Conservation (phyloP, 306 rosid species). For the Acacia crassicarpa region DNA sequence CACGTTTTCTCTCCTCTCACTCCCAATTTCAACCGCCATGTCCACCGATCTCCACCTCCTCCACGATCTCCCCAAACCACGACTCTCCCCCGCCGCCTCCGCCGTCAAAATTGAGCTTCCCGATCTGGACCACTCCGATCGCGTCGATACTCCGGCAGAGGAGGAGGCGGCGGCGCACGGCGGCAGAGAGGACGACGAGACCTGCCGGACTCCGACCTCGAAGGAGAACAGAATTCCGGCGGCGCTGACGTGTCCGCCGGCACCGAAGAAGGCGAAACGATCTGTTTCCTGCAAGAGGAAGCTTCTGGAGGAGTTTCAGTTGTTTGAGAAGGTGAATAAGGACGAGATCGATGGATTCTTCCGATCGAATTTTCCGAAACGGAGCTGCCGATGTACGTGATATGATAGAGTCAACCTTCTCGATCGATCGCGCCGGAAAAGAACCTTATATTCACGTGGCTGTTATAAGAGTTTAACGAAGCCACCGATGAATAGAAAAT, state of each 20-base stretch:
- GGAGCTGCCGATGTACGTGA: slow-evolving; percentile 30
- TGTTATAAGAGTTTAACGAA: not conserved
- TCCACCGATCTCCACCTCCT: slow-evolving; percentile 20
- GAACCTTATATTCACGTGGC: not conserved
- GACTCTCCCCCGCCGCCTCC: not conserved
- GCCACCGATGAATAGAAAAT: not conserved
- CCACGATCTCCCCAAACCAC: not conserved
- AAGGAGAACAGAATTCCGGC: slow-evolving; percentile 27
- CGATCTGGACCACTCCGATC: not conserved
- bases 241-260: slow-evolving; percentile 22
- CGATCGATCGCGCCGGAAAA: not conserved
- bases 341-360: slow-evolving; percentile 29
- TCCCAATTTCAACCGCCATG: not conserved
- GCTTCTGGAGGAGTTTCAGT: slow-evolving; percentile 22
- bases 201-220: slow-evolving; percentile 22
- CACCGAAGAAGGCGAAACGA: slow-evolving; percentile 20
- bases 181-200: not conserved
- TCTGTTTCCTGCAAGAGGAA: slow-evolving; percentile 12
- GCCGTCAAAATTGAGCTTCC: not conserved
- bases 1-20: not conserved
- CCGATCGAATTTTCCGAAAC: slow-evolving; percentile 15
- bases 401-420: not conserved
- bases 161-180: not conserved
- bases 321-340: slow-evolving; percentile 15
- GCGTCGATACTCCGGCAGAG: not conserved